Evolutionary conservation across 192 early-diverging fungal species (phyloP).

Genomic region (Coemansia guatemalensis): DNA sequence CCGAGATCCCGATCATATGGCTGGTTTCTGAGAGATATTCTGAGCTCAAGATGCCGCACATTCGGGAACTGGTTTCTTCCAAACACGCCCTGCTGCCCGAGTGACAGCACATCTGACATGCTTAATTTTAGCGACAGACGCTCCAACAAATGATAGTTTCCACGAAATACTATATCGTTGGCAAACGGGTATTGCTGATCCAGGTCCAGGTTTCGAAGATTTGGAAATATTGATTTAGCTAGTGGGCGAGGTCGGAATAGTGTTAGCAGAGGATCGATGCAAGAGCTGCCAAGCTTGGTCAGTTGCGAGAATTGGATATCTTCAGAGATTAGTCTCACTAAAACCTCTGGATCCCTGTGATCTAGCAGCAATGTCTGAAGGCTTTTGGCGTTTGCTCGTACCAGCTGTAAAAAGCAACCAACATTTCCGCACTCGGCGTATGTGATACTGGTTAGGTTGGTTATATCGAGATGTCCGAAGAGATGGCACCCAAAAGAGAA

Average conservation of each 20-base stretch:
- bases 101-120: background rate
- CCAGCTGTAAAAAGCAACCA: constrained; percentile 12
- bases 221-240: constrained; percentile 3
- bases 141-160: constrained; percentile 9
- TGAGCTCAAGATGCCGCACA: constrained; percentile 2
- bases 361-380: constrained; percentile 17
- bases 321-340: background rate
- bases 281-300: background rate
- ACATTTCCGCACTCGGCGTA: constrained; percentile 20
- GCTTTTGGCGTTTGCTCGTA: constrained; percentile 7
- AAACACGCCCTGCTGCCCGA: constrained; percentile 1
- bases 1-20: constrained; percentile 1
- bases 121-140: constrained; percentile 13
- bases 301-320: constrained; percentile 1
- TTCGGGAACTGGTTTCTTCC: background rate
- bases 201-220: constrained; percentile 3
- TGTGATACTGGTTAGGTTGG: constrained; percentile 9
- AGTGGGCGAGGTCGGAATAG: background rate
- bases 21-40: constrained; percentile 14
- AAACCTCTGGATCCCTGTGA: background rate
- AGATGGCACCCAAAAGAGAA: constrained; percentile 10
- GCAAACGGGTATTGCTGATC: constrained; percentile 23
- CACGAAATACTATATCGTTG: constrained; percentile 16
- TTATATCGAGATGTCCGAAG: background rate
- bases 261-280: background rate